Evolutionary conservation across 495 filamentous ascomycete species (phyloP).

Genomic region (Penicillium coprophilum): DNA sequence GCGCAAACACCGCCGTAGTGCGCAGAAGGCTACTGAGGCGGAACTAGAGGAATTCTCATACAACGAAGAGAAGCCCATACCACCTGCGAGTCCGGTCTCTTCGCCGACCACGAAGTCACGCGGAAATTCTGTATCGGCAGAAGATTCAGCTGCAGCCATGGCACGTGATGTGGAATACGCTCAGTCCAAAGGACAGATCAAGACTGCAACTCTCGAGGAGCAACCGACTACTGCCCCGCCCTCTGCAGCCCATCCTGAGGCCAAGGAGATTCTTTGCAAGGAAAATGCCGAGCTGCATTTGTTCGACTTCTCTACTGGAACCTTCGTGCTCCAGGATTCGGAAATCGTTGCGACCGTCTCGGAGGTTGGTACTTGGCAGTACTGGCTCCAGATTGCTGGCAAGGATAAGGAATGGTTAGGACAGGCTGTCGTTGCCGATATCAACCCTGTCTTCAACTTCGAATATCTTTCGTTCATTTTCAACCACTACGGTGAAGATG

Average conservation of each 20-base stretch:
- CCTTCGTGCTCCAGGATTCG: conserved; percentile 79
- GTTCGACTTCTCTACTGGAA: conserved; percentile 82
- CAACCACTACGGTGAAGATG: conserved; percentile 88
- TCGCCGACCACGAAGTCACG: conserved; percentile 58
- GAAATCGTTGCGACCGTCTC: conserved; percentile 74
- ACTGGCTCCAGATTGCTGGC: conserved; percentile 88
- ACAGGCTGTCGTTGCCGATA: conserved; percentile 78
- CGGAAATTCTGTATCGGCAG: conserved; percentile 29
- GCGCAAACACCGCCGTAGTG: conserved; percentile 78
- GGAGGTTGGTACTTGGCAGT: conserved; percentile 89
- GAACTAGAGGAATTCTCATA: conserved; percentile 83
- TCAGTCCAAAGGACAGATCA: conserved; percentile 40
- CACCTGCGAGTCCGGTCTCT: conserved; percentile 73
- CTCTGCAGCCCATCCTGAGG: conserved; percentile 63
- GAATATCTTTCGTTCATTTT: conserved; percentile 98
- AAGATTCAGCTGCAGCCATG: conserved; percentile 43
- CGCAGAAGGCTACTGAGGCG: conserved; percentile 75
- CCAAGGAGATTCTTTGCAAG: conserved; percentile 67
- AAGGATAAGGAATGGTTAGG: conserved; percentile 83
- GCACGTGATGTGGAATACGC: conserved; percentile 50
- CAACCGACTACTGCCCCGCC: conserved; percentile 49
- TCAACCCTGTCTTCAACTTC: conserved; percentile 99
- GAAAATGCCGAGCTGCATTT: conserved; percentile 86
- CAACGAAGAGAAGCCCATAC: conserved; percentile 73
- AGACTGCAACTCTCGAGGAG: conserved; percentile 29